Percentiles rank a stretch among this genome's conserved stretches.
Evolutionary conservation across 176 grass and related monocot species (phyloP).

Genomic region (Tillandsia fasciculata): DNA sequence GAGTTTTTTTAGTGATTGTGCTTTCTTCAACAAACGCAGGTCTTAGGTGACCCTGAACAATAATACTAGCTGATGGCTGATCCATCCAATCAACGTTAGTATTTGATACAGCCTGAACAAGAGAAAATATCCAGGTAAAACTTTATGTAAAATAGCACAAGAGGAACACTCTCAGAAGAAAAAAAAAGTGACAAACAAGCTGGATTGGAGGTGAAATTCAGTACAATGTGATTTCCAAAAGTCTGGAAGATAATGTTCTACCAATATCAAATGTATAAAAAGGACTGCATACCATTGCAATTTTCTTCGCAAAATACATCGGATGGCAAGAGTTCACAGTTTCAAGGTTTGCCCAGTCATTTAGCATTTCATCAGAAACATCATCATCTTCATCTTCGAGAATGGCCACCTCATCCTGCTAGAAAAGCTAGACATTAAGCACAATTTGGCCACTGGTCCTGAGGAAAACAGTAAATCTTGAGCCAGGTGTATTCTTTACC

Average conservation of each 20-base stretch:
- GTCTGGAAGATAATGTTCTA: neutral
- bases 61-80: constrained; percentile 66
- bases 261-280: neutral
- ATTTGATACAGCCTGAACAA: constrained; percentile 36
- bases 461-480: neutral
- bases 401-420: constrained; percentile 43
- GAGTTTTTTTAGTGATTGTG: constrained; percentile 48
- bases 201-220: too few species aligned
- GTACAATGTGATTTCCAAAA: neutral
- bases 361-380: constrained; percentile 20
- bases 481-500: constrained; percentile 20
- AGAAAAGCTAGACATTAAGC: neutral
- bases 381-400: constrained; percentile 30
- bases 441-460: neutral
- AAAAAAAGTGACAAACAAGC: neutral
- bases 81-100: constrained; percentile 76
- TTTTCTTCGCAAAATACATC: constrained; percentile 68
- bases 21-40: constrained; percentile 71
- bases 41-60: constrained; percentile 71
- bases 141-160: neutral
- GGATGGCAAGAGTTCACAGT: constrained; percentile 74
- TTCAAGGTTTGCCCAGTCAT: constrained; percentile 77
- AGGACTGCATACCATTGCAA: constrained; percentile 44
- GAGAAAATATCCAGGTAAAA: neutral
- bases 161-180: neutral